phyloP scores from a whole-genome alignment of 2,329 filamentous ascomycete species.

The Fusarium penzigii region DNA sequence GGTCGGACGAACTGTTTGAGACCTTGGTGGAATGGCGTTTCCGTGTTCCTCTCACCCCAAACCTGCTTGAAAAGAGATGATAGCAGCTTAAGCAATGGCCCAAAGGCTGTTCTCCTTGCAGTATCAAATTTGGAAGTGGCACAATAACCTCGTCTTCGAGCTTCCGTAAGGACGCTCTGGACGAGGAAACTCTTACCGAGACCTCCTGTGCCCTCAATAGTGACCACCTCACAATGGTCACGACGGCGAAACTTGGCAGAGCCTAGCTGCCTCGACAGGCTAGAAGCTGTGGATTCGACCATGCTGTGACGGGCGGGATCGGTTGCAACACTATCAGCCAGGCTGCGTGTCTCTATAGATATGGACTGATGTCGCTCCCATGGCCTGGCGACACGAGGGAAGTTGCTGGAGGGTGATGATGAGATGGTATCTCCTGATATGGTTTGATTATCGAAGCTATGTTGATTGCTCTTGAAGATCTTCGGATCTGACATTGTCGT shows the following conservation, averaged over 20 bases:
- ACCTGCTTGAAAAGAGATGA: slow-evolving; percentile 68
- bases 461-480: slow-evolving; percentile 38
- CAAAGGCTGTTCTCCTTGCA: slow-evolving; percentile 60
- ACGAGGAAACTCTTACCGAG: slow-evolving; percentile 67
- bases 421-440: slow-evolving; percentile 49
- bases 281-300: slow-evolving; percentile 49
- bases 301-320: slow-evolving; percentile 45
- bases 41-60: slow-evolving; percentile 66
- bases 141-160: slow-evolving; percentile 62
- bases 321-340: slow-evolving; percentile 45
- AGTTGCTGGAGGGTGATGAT: slow-evolving; percentile 44
- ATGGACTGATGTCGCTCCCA: slow-evolving; percentile 57
- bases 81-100: slow-evolving; percentile 63
- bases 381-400: slow-evolving; percentile 42
- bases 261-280: slow-evolving; percentile 55
- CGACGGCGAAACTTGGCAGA: slow-evolving; percentile 60
- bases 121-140: slow-evolving; percentile 68
- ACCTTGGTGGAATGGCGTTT: slow-evolving; percentile 62
- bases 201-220: slow-evolving; percentile 61
- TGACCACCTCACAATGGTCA: slow-evolving; percentile 64
- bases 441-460: slow-evolving; percentile 45
- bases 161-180: slow-evolving; percentile 62
- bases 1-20: slow-evolving; percentile 64
- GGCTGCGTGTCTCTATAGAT: slow-evolving; percentile 49
- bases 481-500: slow-evolving; percentile 45